Evolutionary conservation across 768 basidiomycete genomes (phyloP), one percentile per base, ranked within the genome.

Genomic region (Cystofilobasidium bisporidii): DNA sequence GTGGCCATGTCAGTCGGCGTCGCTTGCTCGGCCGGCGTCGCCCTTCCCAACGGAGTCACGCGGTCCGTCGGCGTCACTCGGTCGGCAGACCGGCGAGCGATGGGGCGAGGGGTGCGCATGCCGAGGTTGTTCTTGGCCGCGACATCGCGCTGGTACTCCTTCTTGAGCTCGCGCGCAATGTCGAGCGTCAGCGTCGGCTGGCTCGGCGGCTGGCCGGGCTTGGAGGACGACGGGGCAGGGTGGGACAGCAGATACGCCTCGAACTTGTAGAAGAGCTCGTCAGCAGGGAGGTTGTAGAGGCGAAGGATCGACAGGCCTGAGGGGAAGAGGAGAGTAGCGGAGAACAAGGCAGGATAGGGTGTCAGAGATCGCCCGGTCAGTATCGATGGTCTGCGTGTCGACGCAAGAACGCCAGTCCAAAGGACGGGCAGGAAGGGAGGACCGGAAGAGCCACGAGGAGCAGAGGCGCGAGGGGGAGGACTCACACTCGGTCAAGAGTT

Each of bases 181-280:
- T 76, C 72, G 20, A 78, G 71, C 18, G 55, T 45, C 14, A 47
- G n/a, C 57, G 59, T 64, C 2, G 62, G 48, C 50, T 20, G 24
- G 20, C n/a, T n/a, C n/a, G 26, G 17, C 15, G 62, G 60, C 40
- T 14, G 18, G 60, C 60, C 60, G 26, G 33, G 22, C 60, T 61
- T 61, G 18, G 6, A 26, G n/a, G 50, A 26, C 50, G 50, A 55
- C 40, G 47, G 36, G 58, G 12, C n/a, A 66, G 56, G 62, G 65
- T 59, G 67, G 55, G 32, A 61, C 58, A 79, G 70, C 26, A 77
- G 68, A 69, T 79, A 79, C 4, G 80, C 79, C 71, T 81, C 79
- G 77, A 80, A 81, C 68, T 80, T 78, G 76, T 74, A 81, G 72
- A 73, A 79, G 22, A 81, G 76, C 40, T 77, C 75, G 30, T 77